Percentiles rank a stretch among this genome's conserved stretches.
Evolutionary conservation across 2,329 filamentous ascomycete genomes (phyloP).

Genomic region (Aureobasidium lini): DNA sequence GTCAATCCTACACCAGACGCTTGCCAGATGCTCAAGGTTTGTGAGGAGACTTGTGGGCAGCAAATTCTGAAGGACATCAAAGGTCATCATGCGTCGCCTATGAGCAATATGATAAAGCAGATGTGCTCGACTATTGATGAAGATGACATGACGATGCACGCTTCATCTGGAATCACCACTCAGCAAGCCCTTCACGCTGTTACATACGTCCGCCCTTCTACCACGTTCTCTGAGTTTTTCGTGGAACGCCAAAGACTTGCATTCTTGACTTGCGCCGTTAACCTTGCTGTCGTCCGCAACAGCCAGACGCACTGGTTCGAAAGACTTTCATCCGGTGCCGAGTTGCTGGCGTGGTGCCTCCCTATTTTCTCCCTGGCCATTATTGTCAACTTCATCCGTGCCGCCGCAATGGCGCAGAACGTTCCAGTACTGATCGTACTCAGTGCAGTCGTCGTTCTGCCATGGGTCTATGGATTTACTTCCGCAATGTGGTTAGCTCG

Average conservation of each 20-base stretch:
- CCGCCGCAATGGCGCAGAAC: constrained; percentile 3
- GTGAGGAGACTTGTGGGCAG: constrained; percentile 34
- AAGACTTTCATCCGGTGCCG: constrained; percentile 38
- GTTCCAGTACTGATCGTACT: constrained; percentile 17
- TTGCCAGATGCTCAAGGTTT: constrained; percentile 44
- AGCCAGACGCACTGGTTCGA: constrained; percentile 38
- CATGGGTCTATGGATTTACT: constrained; percentile 24
- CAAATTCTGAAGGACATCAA: constrained; percentile 37
- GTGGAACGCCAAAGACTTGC: constrained; percentile 46
- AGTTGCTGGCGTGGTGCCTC: constrained; percentile 37
- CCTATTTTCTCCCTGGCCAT: constrained; percentile 22
- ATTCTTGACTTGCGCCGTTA: constrained; percentile 42
- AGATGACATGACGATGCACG: constrained; percentile 37
- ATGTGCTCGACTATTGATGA: constrained; percentile 45
- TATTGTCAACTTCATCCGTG: constrained; percentile 22
- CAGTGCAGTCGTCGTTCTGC: constrained; percentile 25
- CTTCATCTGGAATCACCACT: constrained; percentile 39
- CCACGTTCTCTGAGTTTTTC: constrained; percentile 37
- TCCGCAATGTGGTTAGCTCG: constrained; percentile 25
- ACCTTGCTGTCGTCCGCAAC: constrained; percentile 43
- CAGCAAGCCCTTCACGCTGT: constrained; percentile 42
- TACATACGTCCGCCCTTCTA: constrained; percentile 32
- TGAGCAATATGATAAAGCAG: constrained; percentile 42
- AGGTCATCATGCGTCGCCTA: constrained; percentile 43
- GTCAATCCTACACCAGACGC: constrained; percentile 45